Evolutionary conservation across 108 stramenopile species (phyloP), one percentile per base, ranked within the genome.

Genomic region (Pseudonitzschia pungens): DNA sequence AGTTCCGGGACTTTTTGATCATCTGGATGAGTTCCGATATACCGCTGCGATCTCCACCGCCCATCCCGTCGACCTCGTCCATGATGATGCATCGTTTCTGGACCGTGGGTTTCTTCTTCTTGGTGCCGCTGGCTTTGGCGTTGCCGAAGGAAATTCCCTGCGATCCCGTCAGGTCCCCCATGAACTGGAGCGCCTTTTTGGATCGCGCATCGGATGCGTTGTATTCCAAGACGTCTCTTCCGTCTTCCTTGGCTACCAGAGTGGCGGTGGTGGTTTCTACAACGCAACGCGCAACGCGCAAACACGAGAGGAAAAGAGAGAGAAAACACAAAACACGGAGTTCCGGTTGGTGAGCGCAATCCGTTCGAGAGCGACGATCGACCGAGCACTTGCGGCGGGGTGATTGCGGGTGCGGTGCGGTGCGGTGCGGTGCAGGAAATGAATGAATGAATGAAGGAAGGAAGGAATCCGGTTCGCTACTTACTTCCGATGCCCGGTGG

Each of bases 41-140:
- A 1, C 98, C 98, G 63, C 92, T 87, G 22, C 97, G 78, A 83
- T 99, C 99, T 5, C 91, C 90, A 0, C 86, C 96, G 51, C 93
- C 93, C 97, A 99, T 97, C 20, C 99, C 99, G 76, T 99, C 99
- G n/a, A 99, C 98, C 84, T 99, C 99, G 79, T 99, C 99, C 99
- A 99, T 99, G 68, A 99, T 88, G 28, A 99, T 81, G 59, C 89
- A 82, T 16, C 97, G 94, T 71, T 84, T 82, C 56, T 73, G 72
- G 31, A 70, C 70, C 1, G 22, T 40, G 27, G 48, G 53, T 52
- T 69, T 58, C 27, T 41, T 24, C 15, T 4, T 1, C 5, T 63
- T n/a, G 29, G 32, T 52, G 4, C 20, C 36, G 15, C 14, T 33
- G 51, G 65, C 58, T 1, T 64, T 45, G 24, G 21, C 40, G 28